Base-by-base conservation (phyloP, 2,329 filamentous ascomycete genomes). In the Colletotrichum noveboracense region DNA sequence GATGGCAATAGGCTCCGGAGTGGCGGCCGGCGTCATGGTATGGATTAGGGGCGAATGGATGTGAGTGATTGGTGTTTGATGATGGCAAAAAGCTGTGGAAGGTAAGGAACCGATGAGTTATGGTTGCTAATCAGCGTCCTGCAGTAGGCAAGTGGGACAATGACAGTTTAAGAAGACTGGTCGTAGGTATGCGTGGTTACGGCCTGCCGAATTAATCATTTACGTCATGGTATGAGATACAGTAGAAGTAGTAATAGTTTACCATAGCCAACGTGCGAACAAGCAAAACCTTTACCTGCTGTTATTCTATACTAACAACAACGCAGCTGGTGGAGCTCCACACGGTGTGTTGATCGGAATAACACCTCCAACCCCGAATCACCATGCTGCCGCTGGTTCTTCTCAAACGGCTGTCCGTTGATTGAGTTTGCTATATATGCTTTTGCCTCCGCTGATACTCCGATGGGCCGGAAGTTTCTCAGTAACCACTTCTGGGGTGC, bases 1-100 rank as follows among this genome's bases (percentile, higher is more conserved):
- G 52, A 84, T 80, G 32, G 82, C 82, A n/a, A 84, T 79, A 9
- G 82, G 80, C 58, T 68, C 66, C 6, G 18, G 32, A 28, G 9
- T n/a, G 6, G 13, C 48, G n/a, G 28, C 12, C n/a, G n/a, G 30
- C n/a, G 66, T 6, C 66, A 58, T 58, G 26, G 24, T 58, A 2
- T 16, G 10, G 13, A 28, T 28, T 28, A 7, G 7, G 7, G 24
- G 7, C 6, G n/a, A 13, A 21, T 48, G n/a, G 4, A 48, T n/a
- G n/a, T 48, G 43, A 21, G n/a, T 48, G 55, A 58, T 28, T 58
- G 55, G 13, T 6, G 14, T 16, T 10, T 58, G 55, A 9, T 18
- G 13, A 58, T 28, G 2, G 55, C 55, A 58, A 58, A 28, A 3
- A 5, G 12, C 2, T 28, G 13, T 7, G 55, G 26, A 9, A 18